phyloP scores from a whole-genome alignment of 2,329 filamentous ascomycete species.

The Alternaria metachromatica region DNA sequence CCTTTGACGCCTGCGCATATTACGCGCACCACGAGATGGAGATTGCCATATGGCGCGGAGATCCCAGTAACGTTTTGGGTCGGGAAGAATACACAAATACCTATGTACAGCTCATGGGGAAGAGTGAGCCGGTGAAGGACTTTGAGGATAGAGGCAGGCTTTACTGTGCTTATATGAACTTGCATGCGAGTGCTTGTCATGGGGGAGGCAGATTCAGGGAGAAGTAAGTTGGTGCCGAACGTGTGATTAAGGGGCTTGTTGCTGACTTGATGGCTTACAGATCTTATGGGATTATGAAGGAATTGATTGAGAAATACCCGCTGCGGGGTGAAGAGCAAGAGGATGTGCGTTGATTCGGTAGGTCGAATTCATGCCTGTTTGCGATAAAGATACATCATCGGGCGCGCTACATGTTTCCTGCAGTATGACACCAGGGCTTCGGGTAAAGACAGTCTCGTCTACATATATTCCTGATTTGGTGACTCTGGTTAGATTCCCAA shows the following conservation, averaged over 20 bases:
- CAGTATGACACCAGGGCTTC: not conserved
- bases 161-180: not conserved
- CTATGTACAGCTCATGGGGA: not conserved
- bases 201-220: not conserved
- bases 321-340: not conserved
- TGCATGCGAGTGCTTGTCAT: not conserved
- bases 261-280: not conserved
- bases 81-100: not conserved
- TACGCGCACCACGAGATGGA: not conserved
- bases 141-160: not conserved
- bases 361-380: no score
- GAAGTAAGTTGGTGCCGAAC: not conserved
- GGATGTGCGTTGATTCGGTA: not conserved
- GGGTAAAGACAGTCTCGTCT: not conserved
- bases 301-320: not conserved
- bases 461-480: not conserved
- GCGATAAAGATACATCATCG: no score
- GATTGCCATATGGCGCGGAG: not conserved
- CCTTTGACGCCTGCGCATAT: not conserved
- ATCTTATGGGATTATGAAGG: not conserved
- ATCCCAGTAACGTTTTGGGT: not conserved
- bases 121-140: not conserved
- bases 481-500: not conserved
- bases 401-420: no score
- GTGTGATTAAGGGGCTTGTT: not conserved